These are phyloP conservation scores for Volvox carteri DNA, from an alignment of 163 green algal genomes.

Conservation along the genomic window DNA sequence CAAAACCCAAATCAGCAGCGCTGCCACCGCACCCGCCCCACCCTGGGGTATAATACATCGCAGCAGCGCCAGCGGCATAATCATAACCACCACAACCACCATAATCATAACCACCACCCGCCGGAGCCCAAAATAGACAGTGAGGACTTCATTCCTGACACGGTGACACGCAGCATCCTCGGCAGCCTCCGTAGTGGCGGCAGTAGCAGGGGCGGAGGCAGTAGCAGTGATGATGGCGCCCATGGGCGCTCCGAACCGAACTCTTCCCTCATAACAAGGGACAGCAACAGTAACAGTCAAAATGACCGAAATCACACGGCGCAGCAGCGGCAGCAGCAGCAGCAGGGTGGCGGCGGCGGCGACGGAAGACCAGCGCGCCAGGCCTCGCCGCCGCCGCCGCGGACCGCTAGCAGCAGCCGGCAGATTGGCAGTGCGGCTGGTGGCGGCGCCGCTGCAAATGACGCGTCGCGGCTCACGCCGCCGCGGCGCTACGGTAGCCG, in stretches of 20 bases:
- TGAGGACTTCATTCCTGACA: conserved; percentile 1
- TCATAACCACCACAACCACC: conserved; percentile 4
- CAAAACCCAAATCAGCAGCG: background rate
- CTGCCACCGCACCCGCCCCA: background rate
- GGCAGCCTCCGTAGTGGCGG: background rate
- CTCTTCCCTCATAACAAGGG: too few relatives aligned
- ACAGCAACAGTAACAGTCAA: background rate
- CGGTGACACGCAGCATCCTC: background rate
- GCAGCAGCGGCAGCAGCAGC: background rate
- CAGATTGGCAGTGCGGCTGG: background rate
- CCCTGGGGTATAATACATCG: background rate
- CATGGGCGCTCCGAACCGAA: too few relatives aligned
- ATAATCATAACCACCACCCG: background rate
- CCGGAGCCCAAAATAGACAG: background rate
- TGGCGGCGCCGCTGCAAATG: background rate
- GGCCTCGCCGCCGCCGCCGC: too few relatives aligned
- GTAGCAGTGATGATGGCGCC: background rate
- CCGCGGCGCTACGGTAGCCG: background rate
- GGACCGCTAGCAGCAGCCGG: background rate
- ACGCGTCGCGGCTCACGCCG: background rate
- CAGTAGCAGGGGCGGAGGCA: background rate
- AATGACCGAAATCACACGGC: too few relatives aligned
- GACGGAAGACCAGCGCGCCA: too few relatives aligned
- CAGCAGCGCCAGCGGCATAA: background rate
- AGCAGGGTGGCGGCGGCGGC: too few relatives aligned